These are phyloP conservation scores for Pseudotsuga menziesii DNA, from an alignment of 75 land plant species.

Conservation along the genomic window DNA sequence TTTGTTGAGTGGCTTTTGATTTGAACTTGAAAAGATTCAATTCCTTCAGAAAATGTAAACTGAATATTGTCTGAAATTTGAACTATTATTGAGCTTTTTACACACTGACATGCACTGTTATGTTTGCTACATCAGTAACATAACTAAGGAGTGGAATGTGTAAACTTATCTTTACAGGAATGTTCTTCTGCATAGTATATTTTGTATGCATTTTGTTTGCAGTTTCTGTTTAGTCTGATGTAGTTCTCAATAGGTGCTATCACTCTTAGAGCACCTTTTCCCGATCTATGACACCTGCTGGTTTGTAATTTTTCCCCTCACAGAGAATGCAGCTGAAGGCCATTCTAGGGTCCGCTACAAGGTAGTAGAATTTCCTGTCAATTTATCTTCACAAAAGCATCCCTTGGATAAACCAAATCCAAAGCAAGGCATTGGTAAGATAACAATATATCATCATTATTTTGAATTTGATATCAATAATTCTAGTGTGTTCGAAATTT, in stretches of 20 bases:
- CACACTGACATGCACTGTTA: not conserved
- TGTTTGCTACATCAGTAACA: not conserved
- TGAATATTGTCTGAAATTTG: too few species aligned
- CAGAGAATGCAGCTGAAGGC: constrained; percentile 47
- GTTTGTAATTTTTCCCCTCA: not conserved
- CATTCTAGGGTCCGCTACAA: constrained; percentile 73
- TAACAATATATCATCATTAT: not conserved
- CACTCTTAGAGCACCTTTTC: not conserved
- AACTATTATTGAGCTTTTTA: not conserved
- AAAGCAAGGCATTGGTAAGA: constrained; percentile 93
- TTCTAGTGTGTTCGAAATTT: not conserved
- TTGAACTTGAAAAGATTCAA: not conserved
- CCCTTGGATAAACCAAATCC: constrained; percentile 94
- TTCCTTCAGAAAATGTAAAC: not conserved
- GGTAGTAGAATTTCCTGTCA: constrained; percentile 80
- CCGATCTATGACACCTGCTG: not conserved
- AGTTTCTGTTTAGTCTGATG: not conserved
- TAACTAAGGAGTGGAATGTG: not conserved
- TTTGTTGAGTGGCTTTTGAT: not conserved
- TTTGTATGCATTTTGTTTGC: constrained; percentile 1
- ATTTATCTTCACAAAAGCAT: constrained; percentile 76
- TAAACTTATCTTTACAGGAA: not conserved
- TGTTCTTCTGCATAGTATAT: not conserved
- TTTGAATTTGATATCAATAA: not conserved
- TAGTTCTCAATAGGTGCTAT: not conserved